Evolutionary conservation across 768 basidiomycete genomes (phyloP), one percentile per base, ranked within the genome.

Genomic region (Rubroboletus satanas): DNA sequence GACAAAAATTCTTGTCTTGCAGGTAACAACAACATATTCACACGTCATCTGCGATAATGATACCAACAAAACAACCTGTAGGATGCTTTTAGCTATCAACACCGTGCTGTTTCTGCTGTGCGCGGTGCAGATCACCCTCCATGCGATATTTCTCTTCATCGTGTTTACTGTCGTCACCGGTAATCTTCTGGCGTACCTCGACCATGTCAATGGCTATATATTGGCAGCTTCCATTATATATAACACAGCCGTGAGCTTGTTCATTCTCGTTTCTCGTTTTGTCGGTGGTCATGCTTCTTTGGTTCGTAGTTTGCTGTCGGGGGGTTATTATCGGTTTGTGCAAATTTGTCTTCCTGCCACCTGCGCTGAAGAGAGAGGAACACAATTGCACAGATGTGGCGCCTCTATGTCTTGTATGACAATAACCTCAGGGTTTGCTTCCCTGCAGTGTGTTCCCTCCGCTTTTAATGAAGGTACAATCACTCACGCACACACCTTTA

Each of bases 401-500:
- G 64, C 15, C 55, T 66, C 45, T 68, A 50, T 37, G 35, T 63
- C 9, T 28, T 66, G 38, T 68, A 59, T 38, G 59, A 57, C 35
- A 39, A 47, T 18, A 28, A 45, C 8, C 11, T 49, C 31, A 28
- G 3, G 43, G 32, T 63, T 7, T 66, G 66, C 41, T 23, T 63
- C 3, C 54, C 64, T 2, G 49, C 66, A 8, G 66, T 68, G 12
- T 10, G 58, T 52, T 15, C 10, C 39, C 31, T 44, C n/a, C 11
- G 1, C 31, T 1, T 39, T 15, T 3, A 18, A 18, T 5, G 2
- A 29, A 3, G 5, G 11, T 17, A n/a, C 4, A n/a, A 17, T 14
- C 17, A 14, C 41, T 55, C 36, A 46, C 32, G 2, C 42, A 7
- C 4, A 5, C 1, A n/a, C 11, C 10, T n/a, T 7, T 7, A 66